phyloP scores from a whole-genome alignment of 2,329 filamentous ascomycete species.

The Talaromyces islandicus region DNA sequence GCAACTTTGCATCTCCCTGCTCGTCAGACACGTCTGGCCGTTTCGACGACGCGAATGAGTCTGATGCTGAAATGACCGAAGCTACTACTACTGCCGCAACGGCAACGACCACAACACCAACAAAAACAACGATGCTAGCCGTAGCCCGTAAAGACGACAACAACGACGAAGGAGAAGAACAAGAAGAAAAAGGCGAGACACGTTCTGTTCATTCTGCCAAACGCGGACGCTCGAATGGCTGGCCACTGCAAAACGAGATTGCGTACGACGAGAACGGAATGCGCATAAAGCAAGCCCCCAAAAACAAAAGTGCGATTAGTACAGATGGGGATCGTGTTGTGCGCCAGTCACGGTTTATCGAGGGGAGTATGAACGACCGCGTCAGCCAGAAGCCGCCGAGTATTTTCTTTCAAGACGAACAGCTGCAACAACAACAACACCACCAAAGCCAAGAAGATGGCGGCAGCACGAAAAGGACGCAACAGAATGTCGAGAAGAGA shows the following conservation, averaged over 20 bases:
- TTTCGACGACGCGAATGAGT: slow-evolving; percentile 29
- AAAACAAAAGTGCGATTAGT: too few species aligned
- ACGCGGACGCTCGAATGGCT: slow-evolving; percentile 39
- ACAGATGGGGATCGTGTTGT: too few species aligned
- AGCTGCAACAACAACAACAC: too few species aligned
- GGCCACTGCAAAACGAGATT: slow-evolving; percentile 29
- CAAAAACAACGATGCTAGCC: slow-evolving; percentile 1
- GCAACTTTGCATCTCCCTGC: too few species aligned
- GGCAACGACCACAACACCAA: slow-evolving; percentile 13
- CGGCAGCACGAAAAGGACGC: neutral
- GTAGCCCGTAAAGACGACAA: neutral
- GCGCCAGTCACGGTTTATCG: slow-evolving; percentile 62
- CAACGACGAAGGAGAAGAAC: too few species aligned
- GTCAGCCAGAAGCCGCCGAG: slow-evolving; percentile 64
- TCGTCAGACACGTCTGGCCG: slow-evolving; percentile 28
- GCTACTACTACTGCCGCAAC: neutral
- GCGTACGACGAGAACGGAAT: slow-evolving; percentile 13
- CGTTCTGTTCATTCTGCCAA: slow-evolving; percentile 30
- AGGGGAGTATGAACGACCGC: slow-evolving; percentile 83
- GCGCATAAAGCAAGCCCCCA: slow-evolving; percentile 2
- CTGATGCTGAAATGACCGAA: slow-evolving; percentile 12
- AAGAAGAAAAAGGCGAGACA: neutral
- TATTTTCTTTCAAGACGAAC: slow-evolving; percentile 51
- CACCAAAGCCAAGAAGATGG: slow-evolving; percentile 12
- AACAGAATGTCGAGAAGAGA: slow-evolving; percentile 22